Evolutionary conservation across 2,329 filamentous ascomycete genomes (phyloP).

Genomic region (Cytospora mali): DNA sequence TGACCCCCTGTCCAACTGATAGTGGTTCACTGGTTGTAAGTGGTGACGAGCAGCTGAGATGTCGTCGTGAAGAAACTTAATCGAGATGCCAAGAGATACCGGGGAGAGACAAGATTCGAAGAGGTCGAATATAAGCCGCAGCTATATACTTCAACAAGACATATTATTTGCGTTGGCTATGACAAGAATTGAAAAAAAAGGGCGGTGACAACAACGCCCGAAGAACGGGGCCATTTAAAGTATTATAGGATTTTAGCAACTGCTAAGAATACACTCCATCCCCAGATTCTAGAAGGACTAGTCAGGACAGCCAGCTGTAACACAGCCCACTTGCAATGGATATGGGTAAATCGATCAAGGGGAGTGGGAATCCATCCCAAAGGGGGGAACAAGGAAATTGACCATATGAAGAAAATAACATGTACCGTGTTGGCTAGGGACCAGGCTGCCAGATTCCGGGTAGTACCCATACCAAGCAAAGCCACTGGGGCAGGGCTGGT

Average conservation of each 20-base stretch:
- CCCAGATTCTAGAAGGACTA: constrained; percentile 16
- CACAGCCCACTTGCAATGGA: constrained; percentile 26
- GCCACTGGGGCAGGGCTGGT: constrained; percentile 20
- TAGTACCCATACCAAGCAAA: constrained; percentile 6
- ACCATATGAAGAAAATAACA: not conserved
- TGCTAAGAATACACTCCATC: constrained; percentile 22
- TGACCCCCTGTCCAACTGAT: constrained; percentile 12
- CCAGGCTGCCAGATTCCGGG: constrained; percentile 11
- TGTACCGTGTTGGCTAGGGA: constrained; percentile 2
- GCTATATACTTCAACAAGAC: not conserved
- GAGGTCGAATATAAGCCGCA: not conserved
- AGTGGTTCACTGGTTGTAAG: not conserved
- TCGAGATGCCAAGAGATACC: not conserved
- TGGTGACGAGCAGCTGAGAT: not conserved
- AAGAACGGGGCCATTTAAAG: constrained; percentile 10
- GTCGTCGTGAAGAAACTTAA: constrained; percentile 17
- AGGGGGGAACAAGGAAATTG: constrained; percentile 11
- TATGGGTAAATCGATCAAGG: constrained; percentile 14
- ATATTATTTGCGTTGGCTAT: not conserved
- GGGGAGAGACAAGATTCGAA: not conserved
- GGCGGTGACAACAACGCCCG: constrained; percentile 20
- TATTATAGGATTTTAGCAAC: constrained; percentile 17
- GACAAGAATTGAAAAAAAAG: not conserved
- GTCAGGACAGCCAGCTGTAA: not conserved
- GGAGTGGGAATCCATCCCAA: constrained; percentile 12